phyloP scores from a whole-genome alignment of 1,284 basidiomycete species.

The Ganoderma sinense region DNA sequence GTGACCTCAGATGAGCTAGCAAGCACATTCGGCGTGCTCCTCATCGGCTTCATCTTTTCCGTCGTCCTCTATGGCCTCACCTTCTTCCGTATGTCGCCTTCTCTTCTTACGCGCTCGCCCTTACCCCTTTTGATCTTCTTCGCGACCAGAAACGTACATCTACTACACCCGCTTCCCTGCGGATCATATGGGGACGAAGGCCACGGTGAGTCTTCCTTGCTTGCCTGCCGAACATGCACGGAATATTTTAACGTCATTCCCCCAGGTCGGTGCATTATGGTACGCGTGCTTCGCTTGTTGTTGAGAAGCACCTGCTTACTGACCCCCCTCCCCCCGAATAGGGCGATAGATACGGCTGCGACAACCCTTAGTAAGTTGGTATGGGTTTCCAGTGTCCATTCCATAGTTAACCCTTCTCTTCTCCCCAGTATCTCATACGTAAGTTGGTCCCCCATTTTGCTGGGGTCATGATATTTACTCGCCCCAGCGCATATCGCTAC shows the following conservation, averaged over 20 bases:
- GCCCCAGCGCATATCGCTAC: slow-evolving; percentile 43
- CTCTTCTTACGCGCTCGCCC: not conserved
- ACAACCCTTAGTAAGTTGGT: slow-evolving; percentile 40
- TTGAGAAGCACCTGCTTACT: not conserved
- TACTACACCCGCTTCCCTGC: slow-evolving; percentile 47
- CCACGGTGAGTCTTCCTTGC: slow-evolving; percentile 35
- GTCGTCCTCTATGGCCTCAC: slow-evolving; percentile 49
- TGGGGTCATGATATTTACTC: not conserved
- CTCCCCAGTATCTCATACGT: slow-evolving; percentile 46
- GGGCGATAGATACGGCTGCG: slow-evolving; percentile 37
- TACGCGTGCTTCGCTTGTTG: slow-evolving; percentile 14
- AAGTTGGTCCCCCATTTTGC: slow-evolving; percentile 7
- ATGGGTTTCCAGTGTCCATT: not conserved
- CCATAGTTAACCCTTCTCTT: not conserved
- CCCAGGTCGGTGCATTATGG: slow-evolving; percentile 44
- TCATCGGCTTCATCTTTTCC: slow-evolving; percentile 46
- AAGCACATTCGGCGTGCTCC: slow-evolving; percentile 45
- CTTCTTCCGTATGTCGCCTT: slow-evolving; percentile 48
- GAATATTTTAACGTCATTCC: not conserved
- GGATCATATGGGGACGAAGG: slow-evolving; percentile 39
- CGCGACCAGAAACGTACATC: slow-evolving; percentile 46
- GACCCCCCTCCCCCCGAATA: slow-evolving; percentile 11
- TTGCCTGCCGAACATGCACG: not conserved
- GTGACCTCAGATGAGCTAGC: slow-evolving; percentile 29
- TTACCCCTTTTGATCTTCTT: not conserved